Evolutionary conservation across 2,329 filamentous ascomycete species (phyloP).

Genomic region (Aspergillus versicolor): DNA sequence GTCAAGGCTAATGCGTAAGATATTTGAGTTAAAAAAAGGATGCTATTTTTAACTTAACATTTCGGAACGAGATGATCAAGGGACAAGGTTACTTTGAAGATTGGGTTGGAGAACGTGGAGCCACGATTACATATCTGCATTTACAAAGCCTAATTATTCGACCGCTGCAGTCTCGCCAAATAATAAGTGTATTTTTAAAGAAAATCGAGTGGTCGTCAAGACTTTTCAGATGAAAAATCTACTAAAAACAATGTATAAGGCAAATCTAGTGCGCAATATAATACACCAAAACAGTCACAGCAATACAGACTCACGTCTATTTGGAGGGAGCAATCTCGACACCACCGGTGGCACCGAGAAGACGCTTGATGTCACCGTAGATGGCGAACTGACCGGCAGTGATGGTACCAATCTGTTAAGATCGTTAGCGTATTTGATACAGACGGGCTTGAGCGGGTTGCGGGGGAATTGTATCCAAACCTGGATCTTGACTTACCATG

Average conservation of each 20-base stretch:
- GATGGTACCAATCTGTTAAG: constrained; percentile 58
- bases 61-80: background rate
- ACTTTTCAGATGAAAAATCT: constrained; percentile 18
- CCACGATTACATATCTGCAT: background rate
- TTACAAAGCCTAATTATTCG: background rate
- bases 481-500: constrained; percentile 49
- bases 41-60: constrained; percentile 2
- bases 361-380: constrained; percentile 74
- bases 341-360: constrained; percentile 70
- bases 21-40: background rate
- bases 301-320: constrained; percentile 28
- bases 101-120: background rate
- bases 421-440: constrained; percentile 23
- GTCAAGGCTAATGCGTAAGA: background rate
- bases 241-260: constrained; percentile 18
- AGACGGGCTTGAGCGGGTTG: background rate
- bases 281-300: constrained; percentile 22
- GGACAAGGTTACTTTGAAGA: background rate
- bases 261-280: constrained; percentile 21
- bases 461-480: background rate
- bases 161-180: background rate
- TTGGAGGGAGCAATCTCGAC: constrained; percentile 61
- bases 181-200: constrained; percentile 4
- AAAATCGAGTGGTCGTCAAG: constrained; percentile 7
- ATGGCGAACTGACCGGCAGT: constrained; percentile 85